phyloP scores from a whole-genome alignment of 257 asterid genomes.

The Nicotiana paniculata region DNA sequence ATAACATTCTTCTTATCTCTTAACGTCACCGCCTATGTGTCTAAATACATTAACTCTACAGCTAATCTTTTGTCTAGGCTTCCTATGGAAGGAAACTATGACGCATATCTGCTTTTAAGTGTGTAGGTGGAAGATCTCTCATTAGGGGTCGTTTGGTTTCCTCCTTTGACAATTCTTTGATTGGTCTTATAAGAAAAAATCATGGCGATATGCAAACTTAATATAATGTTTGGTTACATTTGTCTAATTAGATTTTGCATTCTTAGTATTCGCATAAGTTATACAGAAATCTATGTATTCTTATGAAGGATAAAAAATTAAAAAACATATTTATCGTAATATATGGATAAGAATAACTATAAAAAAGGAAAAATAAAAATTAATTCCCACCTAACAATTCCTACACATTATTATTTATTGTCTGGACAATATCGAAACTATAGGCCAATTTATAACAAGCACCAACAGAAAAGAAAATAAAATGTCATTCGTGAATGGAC shows the following conservation, averaged over 20 bases:
- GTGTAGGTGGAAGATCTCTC: neutral
- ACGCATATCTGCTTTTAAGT: slow-evolving; percentile 3
- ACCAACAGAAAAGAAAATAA: neutral
- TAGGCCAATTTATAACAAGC: neutral
- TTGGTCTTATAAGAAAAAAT: neutral
- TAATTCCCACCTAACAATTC: no score
- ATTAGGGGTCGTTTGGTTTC: neutral
- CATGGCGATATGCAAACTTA: no score
- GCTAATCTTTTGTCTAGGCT: slow-evolving; percentile 21
- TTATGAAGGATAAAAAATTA: no score
- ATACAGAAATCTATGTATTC: no score
- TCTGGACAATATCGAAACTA: no score
- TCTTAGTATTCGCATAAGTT: neutral
- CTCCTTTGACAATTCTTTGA: neutral
- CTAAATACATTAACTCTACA: slow-evolving; percentile 11
- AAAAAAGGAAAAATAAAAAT: no score
- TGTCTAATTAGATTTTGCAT: neutral
- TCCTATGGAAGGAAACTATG: slow-evolving; percentile 7
- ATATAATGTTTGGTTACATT: neutral
- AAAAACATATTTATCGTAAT: no score
- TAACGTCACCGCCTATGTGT: slow-evolving; percentile 32
- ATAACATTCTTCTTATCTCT: neutral
- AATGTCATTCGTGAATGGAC: neutral
- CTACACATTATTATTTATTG: no score
- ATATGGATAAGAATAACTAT: no score